Conservation (phyloP, 805 yeast genomes). For the Vanderwaltozyma yarrowii region DNA sequence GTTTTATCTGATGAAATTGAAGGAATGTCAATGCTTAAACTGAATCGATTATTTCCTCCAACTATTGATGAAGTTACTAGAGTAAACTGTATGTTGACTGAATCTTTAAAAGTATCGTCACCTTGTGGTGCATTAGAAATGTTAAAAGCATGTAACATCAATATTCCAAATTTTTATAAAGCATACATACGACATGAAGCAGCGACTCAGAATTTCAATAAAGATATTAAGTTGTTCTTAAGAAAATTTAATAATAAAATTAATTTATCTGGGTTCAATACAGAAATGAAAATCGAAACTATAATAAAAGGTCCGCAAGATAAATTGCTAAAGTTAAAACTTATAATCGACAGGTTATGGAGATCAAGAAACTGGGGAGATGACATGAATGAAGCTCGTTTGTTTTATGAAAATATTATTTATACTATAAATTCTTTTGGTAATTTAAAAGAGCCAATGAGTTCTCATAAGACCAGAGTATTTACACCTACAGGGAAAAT, state of each 20-base stretch:
- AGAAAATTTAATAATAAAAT: slow-evolving; percentile 25
- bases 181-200: slow-evolving; percentile 93
- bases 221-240: slow-evolving; percentile 35
- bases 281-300: slow-evolving; percentile 45
- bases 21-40: slow-evolving; percentile 46
- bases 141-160: slow-evolving; percentile 66
- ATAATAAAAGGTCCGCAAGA: slow-evolving; percentile 55
- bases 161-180: slow-evolving; percentile 83
- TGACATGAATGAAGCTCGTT: slow-evolving; percentile 18
- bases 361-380: slow-evolving; percentile 30
- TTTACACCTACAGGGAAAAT: slow-evolving; percentile 90
- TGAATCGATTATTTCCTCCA: slow-evolving; percentile 83
- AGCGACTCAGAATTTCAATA: slow-evolving; percentile 58
- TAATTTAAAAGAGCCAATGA: slow-evolving; percentile 32
- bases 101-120: slow-evolving; percentile 57
- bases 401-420: slow-evolving; percentile 42
- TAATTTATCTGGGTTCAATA: slow-evolving; percentile 27
- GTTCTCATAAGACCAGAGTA: slow-evolving; percentile 50
- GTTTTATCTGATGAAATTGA: slow-evolving; percentile 48
- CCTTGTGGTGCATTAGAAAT: slow-evolving; percentile 67
- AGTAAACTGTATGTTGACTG: slow-evolving; percentile 75
- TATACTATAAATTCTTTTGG: slow-evolving; percentile 79
- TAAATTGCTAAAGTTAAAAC: slow-evolving; percentile 59
- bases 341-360: slow-evolving; percentile 56
- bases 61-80: slow-evolving; percentile 93